Evolutionary conservation across 2,329 filamentous ascomycete genomes (phyloP).

Genomic region (Lecanosticta acicola): DNA sequence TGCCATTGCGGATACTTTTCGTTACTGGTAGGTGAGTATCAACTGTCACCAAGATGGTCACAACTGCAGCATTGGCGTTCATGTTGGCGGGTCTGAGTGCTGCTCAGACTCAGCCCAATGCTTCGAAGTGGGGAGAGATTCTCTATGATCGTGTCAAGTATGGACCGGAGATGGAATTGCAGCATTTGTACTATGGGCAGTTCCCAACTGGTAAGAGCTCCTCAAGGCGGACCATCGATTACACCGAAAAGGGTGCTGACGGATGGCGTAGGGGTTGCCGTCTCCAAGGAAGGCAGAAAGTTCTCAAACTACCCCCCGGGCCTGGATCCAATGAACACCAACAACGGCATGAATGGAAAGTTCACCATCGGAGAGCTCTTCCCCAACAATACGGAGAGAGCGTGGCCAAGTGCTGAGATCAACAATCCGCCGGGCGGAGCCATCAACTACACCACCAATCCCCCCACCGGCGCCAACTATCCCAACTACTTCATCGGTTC

Average conservation of each 20-base stretch:
- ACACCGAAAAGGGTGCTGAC: too few species aligned
- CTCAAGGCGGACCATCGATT: too few species aligned
- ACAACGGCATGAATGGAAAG: conserved; percentile 37
- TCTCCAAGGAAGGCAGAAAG: conserved; percentile 46
- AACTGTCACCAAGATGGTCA: not conserved
- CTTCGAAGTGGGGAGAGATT: not conserved
- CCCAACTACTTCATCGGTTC: conserved; percentile 48
- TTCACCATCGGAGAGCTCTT: conserved; percentile 48
- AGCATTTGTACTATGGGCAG: conserved; percentile 49
- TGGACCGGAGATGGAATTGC: conserved; percentile 44
- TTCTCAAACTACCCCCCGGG: conserved; percentile 50
- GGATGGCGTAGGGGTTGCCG: conserved; percentile 41
- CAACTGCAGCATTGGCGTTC: not conserved
- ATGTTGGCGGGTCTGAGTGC: not conserved
- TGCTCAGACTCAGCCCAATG: not conserved
- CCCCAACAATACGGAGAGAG: conserved; percentile 39
- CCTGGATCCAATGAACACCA: conserved; percentile 45
- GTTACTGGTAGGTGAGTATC: too few species aligned
- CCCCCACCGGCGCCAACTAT: conserved; percentile 43
- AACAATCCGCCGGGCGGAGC: conserved; percentile 47
- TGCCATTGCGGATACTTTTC: too few species aligned
- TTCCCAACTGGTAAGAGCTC: conserved; percentile 39
- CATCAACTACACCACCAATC: conserved; percentile 48
- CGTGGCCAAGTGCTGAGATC: conserved; percentile 40
- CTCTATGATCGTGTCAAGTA: conserved; percentile 28